These are phyloP conservation scores for Wilhelminamyces savonicus DNA, from an alignment of 805 yeast species.

Conservation along the genomic window DNA sequence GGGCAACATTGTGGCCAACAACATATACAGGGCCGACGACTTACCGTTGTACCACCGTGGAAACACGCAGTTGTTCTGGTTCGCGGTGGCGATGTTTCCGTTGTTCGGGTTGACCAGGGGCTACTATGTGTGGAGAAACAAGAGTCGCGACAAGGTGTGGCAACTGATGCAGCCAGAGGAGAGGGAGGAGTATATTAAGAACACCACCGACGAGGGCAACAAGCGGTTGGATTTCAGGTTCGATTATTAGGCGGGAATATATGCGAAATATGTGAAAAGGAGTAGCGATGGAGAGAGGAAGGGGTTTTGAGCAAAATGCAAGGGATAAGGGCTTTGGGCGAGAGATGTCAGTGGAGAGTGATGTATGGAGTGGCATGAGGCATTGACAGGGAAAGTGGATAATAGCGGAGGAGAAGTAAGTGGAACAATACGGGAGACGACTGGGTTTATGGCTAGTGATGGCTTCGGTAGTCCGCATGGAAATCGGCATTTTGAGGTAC, in stretches of 20 bases:
- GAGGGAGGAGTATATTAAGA: constrained; percentile 9
- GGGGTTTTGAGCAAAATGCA: too few species aligned
- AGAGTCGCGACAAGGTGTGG: constrained; percentile 10
- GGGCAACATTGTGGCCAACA: constrained; percentile 17
- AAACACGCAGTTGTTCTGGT: constrained; percentile 14
- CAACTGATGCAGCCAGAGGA: constrained; percentile 12
- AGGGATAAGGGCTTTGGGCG: too few species aligned
- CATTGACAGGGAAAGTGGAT: too few species aligned
- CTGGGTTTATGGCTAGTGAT: too few species aligned
- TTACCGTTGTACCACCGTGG: constrained; percentile 22
- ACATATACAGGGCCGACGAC: constrained; percentile 22
- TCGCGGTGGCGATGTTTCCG: constrained; percentile 15
- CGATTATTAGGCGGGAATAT: constrained; percentile 21
- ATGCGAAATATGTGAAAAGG: too few species aligned
- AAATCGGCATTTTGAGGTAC: too few species aligned
- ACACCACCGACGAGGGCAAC: constrained; percentile 16
- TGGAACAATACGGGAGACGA: too few species aligned
- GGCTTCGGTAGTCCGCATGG: too few species aligned
- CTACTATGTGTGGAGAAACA: constrained; percentile 19
- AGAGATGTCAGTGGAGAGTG: too few species aligned
- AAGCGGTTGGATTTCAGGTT: constrained; percentile 19
- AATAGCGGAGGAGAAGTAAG: too few species aligned
- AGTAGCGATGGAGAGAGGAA: too few species aligned
- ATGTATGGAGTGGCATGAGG: too few species aligned
- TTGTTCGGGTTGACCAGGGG: constrained; percentile 7